These are phyloP conservation scores for Kazachstania kunashirensis DNA, from an alignment of 805 yeast genomes.

Conservation along the genomic window DNA sequence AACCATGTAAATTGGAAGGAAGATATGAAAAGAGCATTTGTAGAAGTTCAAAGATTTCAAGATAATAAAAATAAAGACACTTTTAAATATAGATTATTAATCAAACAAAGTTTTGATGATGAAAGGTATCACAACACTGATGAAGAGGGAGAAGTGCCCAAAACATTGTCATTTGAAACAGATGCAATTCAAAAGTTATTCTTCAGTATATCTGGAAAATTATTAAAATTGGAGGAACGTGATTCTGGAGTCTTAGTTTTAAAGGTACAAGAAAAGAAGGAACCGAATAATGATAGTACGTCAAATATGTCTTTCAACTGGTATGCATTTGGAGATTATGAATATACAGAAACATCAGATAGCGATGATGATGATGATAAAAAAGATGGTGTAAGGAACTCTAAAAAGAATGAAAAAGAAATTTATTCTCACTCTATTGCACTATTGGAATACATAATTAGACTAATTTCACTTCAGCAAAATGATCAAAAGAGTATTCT, in stretches of 20 bases:
- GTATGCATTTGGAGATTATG: conserved; percentile 43
- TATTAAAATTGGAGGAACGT: conserved; percentile 52
- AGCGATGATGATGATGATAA: conserved; percentile 26
- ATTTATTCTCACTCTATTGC: conserved; percentile 37
- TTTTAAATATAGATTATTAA: conserved; percentile 37
- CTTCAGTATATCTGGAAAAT: conserved; percentile 60
- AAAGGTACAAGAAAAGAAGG: conserved; percentile 28
- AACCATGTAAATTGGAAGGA: conserved; percentile 62
- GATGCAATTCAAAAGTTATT: conserved; percentile 42
- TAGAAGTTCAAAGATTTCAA: conserved; percentile 31
- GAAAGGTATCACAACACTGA: conserved; percentile 60
- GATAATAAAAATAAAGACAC: conserved; percentile 3
- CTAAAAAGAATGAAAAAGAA: conserved; percentile 12
- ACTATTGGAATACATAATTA: conserved; percentile 51
- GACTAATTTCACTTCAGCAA: conserved; percentile 51
- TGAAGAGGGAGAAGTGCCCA: conserved; percentile 34
- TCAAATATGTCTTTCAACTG: conserved; percentile 32
- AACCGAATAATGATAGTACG: conserved; percentile 12
- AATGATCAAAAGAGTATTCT: conserved; percentile 46
- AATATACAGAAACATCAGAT: conserved; percentile 13
- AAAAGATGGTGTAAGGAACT: conserved; percentile 10
- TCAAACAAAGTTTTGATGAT: conserved; percentile 56
- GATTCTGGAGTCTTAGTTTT: conserved; percentile 58
- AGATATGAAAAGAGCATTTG: conserved; percentile 47
- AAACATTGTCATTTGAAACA: conserved; percentile 30